A percentile compares a stretch with the other conserved stretches of the same genome.
These are phyloP conservation scores for Fusarium cicatricum DNA, from an alignment of 2,329 filamentous ascomycete genomes.

Conservation along the genomic window DNA sequence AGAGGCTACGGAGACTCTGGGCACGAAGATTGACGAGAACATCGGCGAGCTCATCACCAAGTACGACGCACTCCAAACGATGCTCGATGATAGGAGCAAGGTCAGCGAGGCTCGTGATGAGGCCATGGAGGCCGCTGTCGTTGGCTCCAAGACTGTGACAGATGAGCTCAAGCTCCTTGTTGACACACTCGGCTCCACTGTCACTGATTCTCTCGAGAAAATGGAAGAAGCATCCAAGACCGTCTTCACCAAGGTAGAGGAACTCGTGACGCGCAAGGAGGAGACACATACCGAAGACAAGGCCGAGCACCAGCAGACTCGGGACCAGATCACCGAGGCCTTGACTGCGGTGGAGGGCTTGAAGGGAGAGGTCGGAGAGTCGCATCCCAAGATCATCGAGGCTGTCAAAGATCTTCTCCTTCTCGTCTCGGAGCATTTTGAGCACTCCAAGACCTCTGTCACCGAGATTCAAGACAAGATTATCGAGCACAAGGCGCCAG, in stretches of 20 bases:
- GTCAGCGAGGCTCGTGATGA: constrained; percentile 77
- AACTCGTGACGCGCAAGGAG: constrained; percentile 78
- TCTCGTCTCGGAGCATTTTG: constrained; percentile 85
- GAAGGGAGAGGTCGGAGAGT: constrained; percentile 80
- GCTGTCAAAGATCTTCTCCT: constrained; percentile 85
- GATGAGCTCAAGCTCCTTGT: constrained; percentile 89
- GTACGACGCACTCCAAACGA: constrained; percentile 84
- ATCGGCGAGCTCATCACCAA: constrained; percentile 83
- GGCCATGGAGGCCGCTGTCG: constrained; percentile 76
- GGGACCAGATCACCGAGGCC: constrained; percentile 80
- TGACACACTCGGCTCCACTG: constrained; percentile 81
- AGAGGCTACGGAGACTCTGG: constrained; percentile 61
- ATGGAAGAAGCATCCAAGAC: constrained; percentile 88
- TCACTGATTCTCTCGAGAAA: constrained; percentile 85
- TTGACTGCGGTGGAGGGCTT: constrained; percentile 77
- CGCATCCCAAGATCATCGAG: constrained; percentile 87
- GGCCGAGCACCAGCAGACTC: constrained; percentile 82
- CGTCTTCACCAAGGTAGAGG: constrained; percentile 83
- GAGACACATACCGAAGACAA: constrained; percentile 78
- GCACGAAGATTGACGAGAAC: constrained; percentile 67
- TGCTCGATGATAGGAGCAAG: constrained; percentile 77
- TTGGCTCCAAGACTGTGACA: constrained; percentile 78
- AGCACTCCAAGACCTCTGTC: constrained; percentile 78
- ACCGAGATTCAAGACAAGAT: constrained; percentile 66
- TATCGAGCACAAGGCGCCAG: constrained; percentile 67